Conservation (phyloP, 2,329 filamentous ascomycete species). For the Rutstroemia sp. region DNA sequence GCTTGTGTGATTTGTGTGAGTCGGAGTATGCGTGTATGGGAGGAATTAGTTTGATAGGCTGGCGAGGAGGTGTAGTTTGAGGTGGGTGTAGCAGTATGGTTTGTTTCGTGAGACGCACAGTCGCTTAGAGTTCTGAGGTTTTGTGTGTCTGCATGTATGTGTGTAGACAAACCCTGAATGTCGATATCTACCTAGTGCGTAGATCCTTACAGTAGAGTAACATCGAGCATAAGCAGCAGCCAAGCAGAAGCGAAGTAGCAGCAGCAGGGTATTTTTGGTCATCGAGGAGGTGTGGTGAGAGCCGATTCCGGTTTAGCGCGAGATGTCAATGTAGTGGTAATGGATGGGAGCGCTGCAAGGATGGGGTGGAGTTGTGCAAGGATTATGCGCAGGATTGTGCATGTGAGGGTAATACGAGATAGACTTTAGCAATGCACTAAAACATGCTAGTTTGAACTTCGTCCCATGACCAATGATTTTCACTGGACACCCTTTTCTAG, state of each 20-base stretch:
- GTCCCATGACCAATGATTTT: conserved; percentile 26
- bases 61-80: no score
- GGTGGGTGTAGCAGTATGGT: background rate
- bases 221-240: background rate
- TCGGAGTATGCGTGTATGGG: background rate
- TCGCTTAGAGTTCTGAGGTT: conserved; percentile 2
- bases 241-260: background rate
- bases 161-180: no score
- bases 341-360: background rate
- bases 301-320: no score
- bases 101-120: conserved; percentile 6
- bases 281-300: no score
- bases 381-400: conserved; percentile 9
- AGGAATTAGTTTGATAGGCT: background rate
- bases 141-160: no score
- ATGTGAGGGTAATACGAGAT: conserved; percentile 22
- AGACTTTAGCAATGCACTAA: background rate
- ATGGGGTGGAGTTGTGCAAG: background rate
- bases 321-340: no score
- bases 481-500: background rate
- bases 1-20: background rate
- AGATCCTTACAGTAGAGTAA: no score
- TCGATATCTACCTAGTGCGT: no score
- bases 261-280: background rate
- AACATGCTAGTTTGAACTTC: background rate